These are phyloP conservation scores for Garcia nutans DNA, from an alignment of 345 rosid genomes.

Conservation along the genomic window DNA sequence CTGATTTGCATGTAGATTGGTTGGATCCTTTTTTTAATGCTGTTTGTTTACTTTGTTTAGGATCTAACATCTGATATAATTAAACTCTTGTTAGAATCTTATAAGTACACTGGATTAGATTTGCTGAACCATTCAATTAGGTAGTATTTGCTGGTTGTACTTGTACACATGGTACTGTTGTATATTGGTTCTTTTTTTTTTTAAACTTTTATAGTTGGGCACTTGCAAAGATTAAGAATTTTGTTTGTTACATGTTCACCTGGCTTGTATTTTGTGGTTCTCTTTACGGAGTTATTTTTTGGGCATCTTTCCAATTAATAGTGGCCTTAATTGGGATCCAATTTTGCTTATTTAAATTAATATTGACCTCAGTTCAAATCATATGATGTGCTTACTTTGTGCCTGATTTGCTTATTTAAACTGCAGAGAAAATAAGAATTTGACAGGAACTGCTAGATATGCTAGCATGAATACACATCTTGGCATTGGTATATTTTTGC, in stretches of 20 bases:
- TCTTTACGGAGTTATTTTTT: not conserved
- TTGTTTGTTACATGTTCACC: not conserved
- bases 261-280: not conserved
- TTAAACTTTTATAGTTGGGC: not conserved
- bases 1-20: not conserved
- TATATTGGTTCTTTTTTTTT: not conserved
- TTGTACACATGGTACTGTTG: not conserved
- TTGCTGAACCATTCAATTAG: not conserved
- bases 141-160: not conserved
- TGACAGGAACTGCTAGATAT: conserved; percentile 93
- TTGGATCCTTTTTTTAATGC: not conserved
- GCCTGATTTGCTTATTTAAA: conserved; percentile 8
- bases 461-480: conserved; percentile 98
- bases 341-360: not conserved
- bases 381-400: not conserved
- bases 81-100: not conserved
- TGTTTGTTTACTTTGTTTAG: conserved; percentile 1
- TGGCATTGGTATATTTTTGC: conserved; percentile 60
- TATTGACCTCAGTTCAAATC: not conserved
- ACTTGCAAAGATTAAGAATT: not conserved
- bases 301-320: not conserved
- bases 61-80: not conserved
- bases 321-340: not conserved
- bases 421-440: conserved; percentile 85
- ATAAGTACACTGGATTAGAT: not conserved